Conservation (phyloP, 768 basidiomycete species). For the Russula vinacea region DNA sequence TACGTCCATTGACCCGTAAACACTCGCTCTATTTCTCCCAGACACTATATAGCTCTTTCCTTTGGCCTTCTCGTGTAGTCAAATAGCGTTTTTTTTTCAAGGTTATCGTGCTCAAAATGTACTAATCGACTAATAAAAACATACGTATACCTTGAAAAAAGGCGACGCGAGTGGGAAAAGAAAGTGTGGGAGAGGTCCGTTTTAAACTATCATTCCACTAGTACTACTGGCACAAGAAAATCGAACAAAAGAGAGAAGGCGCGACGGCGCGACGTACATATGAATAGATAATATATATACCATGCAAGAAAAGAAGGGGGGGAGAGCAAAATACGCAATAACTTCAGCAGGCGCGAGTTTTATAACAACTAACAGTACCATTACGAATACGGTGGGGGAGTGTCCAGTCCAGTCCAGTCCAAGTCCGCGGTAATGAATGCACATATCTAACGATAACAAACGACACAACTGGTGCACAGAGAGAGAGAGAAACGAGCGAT, state of each 20-base stretch:
- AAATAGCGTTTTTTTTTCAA: slow-evolving; percentile 1
- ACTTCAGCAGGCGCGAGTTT: background rate
- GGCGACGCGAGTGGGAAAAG: background rate
- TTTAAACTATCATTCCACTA: slow-evolving; percentile 6
- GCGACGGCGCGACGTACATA: slow-evolving; percentile 21
- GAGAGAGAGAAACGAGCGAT: background rate
- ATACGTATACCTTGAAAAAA: background rate
- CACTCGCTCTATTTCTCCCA: background rate
- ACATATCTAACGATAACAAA: background rate
- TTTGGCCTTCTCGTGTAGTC: slow-evolving; percentile 3
- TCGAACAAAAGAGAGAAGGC: background rate
- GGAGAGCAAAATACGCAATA: background rate
- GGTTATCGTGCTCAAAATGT: background rate
- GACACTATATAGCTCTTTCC: background rate
- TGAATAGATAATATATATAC: slow-evolving; percentile 12
- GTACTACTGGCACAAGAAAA: slow-evolving; percentile 18
- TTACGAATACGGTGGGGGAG: background rate
- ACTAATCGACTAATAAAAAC: slow-evolving; percentile 9
- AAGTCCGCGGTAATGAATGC: background rate
- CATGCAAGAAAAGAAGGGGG: background rate
- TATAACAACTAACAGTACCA: slow-evolving; percentile 2
- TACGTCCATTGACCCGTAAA: background rate
- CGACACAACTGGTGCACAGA: background rate
- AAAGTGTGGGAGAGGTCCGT: slow-evolving; percentile 1
- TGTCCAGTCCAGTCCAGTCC: slow-evolving; percentile 1